phyloP scores from a whole-genome alignment of 208 protist species.

The Phytomonas francai region DNA sequence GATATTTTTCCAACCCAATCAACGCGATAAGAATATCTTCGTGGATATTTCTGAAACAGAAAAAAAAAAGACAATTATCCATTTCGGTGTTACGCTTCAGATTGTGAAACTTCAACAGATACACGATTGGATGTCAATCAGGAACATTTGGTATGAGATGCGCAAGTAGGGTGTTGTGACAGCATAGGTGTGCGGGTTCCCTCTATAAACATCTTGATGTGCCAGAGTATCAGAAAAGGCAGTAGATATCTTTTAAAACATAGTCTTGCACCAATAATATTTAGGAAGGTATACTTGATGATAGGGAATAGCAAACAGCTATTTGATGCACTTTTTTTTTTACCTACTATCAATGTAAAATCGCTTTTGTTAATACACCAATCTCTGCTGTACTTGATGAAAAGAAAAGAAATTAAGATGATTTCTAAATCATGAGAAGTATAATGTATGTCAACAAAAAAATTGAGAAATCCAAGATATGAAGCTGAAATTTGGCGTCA shows the following conservation, averaged over 20 bases:
- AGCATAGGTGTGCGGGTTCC: neutral
- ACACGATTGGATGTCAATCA: too few relatives aligned
- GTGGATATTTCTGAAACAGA: neutral
- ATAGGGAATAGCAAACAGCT: neutral
- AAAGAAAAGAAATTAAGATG: neutral
- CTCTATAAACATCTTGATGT: neutral
- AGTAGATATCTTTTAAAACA: neutral
- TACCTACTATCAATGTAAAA: neutral
- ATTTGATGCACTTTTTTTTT: neutral
- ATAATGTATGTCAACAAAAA: neutral
- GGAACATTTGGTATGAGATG: neutral
- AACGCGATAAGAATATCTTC: neutral
- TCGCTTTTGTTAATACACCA: neutral
- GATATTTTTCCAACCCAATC: too few relatives aligned
- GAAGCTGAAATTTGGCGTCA: neutral
- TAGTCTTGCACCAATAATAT: too few relatives aligned
- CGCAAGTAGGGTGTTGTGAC: neutral
- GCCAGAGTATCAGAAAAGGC: neutral
- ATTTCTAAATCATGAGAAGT: neutral
- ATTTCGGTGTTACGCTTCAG: neutral
- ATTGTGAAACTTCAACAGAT: neutral
- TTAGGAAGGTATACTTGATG: neutral
- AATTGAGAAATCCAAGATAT: neutral
- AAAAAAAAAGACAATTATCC: neutral
- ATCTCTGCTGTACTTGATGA: neutral